A percentile compares a stretch with the other conserved stretches of the same genome.
phyloP scores from a whole-genome alignment of 768 basidiomycete species.

The Lactarius deliciosus region DNA sequence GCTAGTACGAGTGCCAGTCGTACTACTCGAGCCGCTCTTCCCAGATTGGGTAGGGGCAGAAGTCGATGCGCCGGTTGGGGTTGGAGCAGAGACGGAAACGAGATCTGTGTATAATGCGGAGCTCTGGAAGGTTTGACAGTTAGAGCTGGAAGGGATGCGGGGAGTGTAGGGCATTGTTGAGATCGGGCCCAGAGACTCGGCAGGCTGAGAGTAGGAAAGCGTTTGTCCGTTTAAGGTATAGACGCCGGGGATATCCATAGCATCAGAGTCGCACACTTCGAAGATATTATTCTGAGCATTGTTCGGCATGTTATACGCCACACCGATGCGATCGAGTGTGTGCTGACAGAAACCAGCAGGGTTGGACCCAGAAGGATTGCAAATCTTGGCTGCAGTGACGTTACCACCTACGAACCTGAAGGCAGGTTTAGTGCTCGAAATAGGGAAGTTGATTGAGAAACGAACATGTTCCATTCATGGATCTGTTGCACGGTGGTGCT shows the following conservation, averaged over 20 bases:
- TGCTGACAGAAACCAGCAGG: constrained; percentile 63
- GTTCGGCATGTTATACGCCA: constrained; percentile 70
- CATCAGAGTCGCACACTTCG: constrained; percentile 64
- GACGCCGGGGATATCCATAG: constrained; percentile 58
- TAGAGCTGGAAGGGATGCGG: constrained; percentile 42
- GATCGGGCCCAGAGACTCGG: constrained; percentile 48
- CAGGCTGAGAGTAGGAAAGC: constrained; percentile 47
- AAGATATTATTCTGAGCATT: constrained; percentile 57
- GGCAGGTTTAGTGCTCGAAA: constrained; percentile 15
- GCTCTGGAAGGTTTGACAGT: constrained; percentile 43
- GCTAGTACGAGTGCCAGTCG: neutral
- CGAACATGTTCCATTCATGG: constrained; percentile 67
- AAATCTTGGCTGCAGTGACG: constrained; percentile 69
- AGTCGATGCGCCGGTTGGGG: constrained; percentile 2
- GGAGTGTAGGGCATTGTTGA: constrained; percentile 46
- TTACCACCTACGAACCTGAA: constrained; percentile 69
- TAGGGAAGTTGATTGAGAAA: neutral
- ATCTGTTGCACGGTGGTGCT: constrained; percentile 53
- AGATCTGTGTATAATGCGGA: constrained; percentile 39
- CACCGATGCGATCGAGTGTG: constrained; percentile 74
- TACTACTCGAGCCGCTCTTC: neutral
- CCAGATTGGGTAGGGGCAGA: neutral
- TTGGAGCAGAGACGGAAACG: neutral
- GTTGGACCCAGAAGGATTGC: constrained; percentile 56
- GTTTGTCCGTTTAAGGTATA: constrained; percentile 44